These are phyloP conservation scores for Chamaecyparis obtusa DNA, from an alignment of 75 land plant genomes.

Conservation along the genomic window DNA sequence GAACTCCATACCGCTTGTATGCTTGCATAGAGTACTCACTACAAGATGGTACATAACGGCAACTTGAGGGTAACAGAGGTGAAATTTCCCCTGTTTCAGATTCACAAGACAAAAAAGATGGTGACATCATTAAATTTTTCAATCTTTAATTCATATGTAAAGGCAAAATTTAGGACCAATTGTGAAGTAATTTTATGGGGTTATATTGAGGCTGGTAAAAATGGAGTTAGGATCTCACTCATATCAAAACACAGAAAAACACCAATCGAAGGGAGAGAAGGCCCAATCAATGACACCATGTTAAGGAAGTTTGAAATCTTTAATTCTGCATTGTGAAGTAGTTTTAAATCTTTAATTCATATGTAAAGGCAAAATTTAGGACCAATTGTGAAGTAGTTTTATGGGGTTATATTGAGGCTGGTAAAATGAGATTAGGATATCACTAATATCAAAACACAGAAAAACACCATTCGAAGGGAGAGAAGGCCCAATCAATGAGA, in stretches of 20 bases:
- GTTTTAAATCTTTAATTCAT: not conserved
- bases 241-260: not conserved
- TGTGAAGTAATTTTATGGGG: not conserved
- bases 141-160: not conserved
- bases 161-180: not conserved
- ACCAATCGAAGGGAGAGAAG: not conserved
- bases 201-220: not conserved
- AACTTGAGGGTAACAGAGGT: conserved; percentile 68
- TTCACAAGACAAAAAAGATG: not conserved
- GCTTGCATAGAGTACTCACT: conserved; percentile 95
- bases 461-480: not conserved
- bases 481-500: not conserved
- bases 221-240: not conserved
- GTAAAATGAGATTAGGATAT: not conserved
- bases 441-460: not conserved
- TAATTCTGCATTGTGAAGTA: too few relatives aligned
- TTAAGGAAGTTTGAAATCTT: too few relatives aligned
- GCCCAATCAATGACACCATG: not conserved
- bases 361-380: not conserved
- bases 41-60: conserved; percentile 89
- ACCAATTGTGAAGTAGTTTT: not conserved
- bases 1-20: conserved; percentile 83
- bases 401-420: not conserved
- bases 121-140: not conserved
- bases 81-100: conserved; percentile 75